Percentiles rank a stretch among this genome's conserved stretches.
These are phyloP conservation scores for Kurtzmaniella fragi DNA, from an alignment of 805 yeast species.

Conservation along the genomic window DNA sequence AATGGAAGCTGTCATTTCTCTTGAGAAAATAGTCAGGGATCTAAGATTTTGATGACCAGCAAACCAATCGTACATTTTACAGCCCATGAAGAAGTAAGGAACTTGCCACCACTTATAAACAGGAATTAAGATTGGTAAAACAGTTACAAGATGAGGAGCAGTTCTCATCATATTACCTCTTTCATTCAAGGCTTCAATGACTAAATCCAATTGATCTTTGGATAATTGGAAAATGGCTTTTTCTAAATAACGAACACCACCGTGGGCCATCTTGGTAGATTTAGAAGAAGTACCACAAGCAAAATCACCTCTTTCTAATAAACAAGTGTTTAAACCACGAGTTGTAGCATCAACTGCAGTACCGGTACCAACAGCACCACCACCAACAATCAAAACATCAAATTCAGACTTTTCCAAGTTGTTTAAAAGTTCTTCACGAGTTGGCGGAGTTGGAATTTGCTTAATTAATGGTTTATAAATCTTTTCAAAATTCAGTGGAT, in stretches of 20 bases:
- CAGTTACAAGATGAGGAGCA: slow-evolving; percentile 85
- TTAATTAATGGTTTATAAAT: slow-evolving; percentile 43
- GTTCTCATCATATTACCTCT: slow-evolving; percentile 80
- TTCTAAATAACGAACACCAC: slow-evolving; percentile 93
- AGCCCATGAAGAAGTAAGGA: slow-evolving; percentile 89
- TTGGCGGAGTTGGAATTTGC: slow-evolving; percentile 46
- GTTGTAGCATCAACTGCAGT: slow-evolving; percentile 87
- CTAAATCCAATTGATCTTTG: slow-evolving; percentile 82
- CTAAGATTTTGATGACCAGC: slow-evolving; percentile 87
- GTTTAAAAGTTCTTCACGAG: slow-evolving; percentile 48
- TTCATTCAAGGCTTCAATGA: slow-evolving; percentile 84
- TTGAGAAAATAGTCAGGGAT: slow-evolving; percentile 66
- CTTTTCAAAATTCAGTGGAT: slow-evolving; percentile 17
- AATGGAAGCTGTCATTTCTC: slow-evolving; percentile 58
- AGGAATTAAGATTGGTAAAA: slow-evolving; percentile 93
- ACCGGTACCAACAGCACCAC: slow-evolving; percentile 96
- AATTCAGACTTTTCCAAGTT: slow-evolving; percentile 48
- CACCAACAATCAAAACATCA: slow-evolving; percentile 87
- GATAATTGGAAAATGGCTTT: slow-evolving; percentile 92
- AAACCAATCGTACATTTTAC: slow-evolving; percentile 85
- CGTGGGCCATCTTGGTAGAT: slow-evolving; percentile 95
- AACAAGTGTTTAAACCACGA: slow-evolving; percentile 83
- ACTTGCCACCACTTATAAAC: slow-evolving; percentile 94
- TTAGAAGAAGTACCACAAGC: slow-evolving; percentile 92
- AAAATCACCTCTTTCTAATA: slow-evolving; percentile 83